Evolutionary conservation across 2,329 filamentous ascomycete species (phyloP), one percentile per base, ranked within the genome.

Genomic region (Fusarium sp.): DNA sequence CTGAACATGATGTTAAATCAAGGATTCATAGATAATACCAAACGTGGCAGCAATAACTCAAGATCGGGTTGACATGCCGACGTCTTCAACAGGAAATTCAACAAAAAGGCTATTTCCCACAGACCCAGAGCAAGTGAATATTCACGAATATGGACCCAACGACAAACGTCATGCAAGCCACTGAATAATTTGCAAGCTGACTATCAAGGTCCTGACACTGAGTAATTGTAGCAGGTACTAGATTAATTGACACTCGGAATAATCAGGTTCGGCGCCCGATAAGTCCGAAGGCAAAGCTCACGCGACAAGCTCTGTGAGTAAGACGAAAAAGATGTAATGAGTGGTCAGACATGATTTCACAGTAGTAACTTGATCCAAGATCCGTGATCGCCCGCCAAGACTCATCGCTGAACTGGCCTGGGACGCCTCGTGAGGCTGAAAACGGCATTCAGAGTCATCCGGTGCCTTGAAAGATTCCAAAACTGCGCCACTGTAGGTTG

Each of bases 371-470:
- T 13, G 22, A 7, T 14, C 6, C 15, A 54, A 44, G n/a, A 22
- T 40, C 40, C 11, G 6, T 28, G 6, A 26, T 14, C 2, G 6
- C 8, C 50, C 19, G 21, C 31, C 40, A 44, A 21, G 38, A 11
- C 4, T 21, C 6, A 19, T 7, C 17, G 5, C 21, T 5, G 28
- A 17, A 34, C 13, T 6, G 15, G 6, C 17, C 11, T 7, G 21
- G 31, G 28, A 42, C 28, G 52, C 33, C 57, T 57, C 21, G 17
- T 34, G 44, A 65, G 53, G 62, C 46, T 53, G 62, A 63, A 49
- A 50, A 44, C 22, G 11, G 10, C 4, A 14, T n/a, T 44, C 5
- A 10, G 5, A 19, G 15, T 11, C 9, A 33, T 14, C 33, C 7
- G 15, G 15, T 31, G 19, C 49, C 39, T 31, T 40, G 9, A 42